Conservation (phyloP, 176 grass and related monocot species). For the Zoysia pacifica region DNA sequence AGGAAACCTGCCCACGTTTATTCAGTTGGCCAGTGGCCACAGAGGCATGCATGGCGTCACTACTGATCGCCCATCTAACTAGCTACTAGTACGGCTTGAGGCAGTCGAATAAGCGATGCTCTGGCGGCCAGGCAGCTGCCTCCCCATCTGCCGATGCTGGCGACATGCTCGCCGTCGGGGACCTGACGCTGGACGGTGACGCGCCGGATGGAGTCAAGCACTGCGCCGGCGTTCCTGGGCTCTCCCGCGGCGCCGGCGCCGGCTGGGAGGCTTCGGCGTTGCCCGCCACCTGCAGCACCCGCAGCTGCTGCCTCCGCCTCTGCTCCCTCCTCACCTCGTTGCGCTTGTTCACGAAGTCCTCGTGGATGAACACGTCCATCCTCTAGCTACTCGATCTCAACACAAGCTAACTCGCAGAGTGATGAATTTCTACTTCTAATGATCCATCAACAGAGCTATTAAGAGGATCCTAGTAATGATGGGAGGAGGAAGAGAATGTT, state of each 20-base stretch:
- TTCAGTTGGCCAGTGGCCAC: neutral
- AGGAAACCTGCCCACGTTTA: neutral
- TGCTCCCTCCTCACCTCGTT: slow-evolving; percentile 50
- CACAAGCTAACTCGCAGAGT: neutral
- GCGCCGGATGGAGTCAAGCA: slow-evolving; percentile 7
- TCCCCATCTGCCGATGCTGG: neutral
- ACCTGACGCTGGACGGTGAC: neutral
- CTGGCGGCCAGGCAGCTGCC: neutral
- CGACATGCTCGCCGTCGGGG: slow-evolving; percentile 6
- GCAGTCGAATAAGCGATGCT: slow-evolving; percentile 49
- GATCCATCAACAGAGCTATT: neutral
- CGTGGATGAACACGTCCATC: slow-evolving; percentile 79
- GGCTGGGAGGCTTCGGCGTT: slow-evolving; percentile 9
- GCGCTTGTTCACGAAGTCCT: slow-evolving; percentile 66
- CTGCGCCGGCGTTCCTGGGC: neutral
- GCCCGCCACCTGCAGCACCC: slow-evolving; percentile 36
- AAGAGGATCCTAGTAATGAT: neutral
- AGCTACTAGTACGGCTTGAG: slow-evolving; percentile 61
- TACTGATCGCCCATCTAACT: neutral
- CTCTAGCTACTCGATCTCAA: neutral
- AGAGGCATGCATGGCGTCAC: no score
- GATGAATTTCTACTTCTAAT: neutral
- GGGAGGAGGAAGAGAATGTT: slow-evolving; percentile 18
- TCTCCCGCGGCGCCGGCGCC: slow-evolving; percentile 3
- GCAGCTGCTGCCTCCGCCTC: slow-evolving; percentile 43